Base-by-base conservation (phyloP, 2,329 filamentous ascomycete species). In the Claviceps sp. region DNA sequence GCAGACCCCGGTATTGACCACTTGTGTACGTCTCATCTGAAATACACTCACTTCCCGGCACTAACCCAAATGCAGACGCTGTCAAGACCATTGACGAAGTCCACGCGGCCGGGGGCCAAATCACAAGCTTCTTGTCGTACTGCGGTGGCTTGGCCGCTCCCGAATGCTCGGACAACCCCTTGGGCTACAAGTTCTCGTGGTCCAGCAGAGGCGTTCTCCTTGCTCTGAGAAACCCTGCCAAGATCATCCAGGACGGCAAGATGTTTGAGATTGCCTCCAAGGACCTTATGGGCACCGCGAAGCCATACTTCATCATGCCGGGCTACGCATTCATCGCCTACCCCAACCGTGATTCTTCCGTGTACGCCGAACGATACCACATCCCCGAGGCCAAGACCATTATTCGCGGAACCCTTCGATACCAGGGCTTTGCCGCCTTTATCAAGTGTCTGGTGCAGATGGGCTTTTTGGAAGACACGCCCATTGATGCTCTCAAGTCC, bases 371-470 rank as follows among this genome's bases (percentile, higher is more conserved):
- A 76, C 82, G 87, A 56, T 96, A 96, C 78, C 71, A 80, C 69
- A 96, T 96, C 63, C 89, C 90, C 49, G 91, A 97, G 73, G 88
- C 88, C 14, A 86, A 95, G 69, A 95, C 87, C 49, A 80, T 96
- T 61, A 75, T 95, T 66, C 79, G 88, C 49, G 87, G 68, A 56
- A 94, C 89, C 34, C 78, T 96, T 38, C 77, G 91, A 58, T 97
- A 93, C 74, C 76, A 80, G 58, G 89, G 91, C 45, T 95, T 95
- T 79, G 89, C 90, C 2, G 80, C 94, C 67, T 91, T 96, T 69
- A 80, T 96, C 72, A 85, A 85, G 66, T 80, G 83, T 26, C 81
- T 97, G 11, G 88, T 95, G 55, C 86, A 96, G 65, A 86, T 90
- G 55, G 89, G 88, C 58, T 95, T 96, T 79, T 78, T 97, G 47